Evolutionary conservation across 2,329 filamentous ascomycete genomes (phyloP).

Genomic region (Biscogniauxia marginata): DNA sequence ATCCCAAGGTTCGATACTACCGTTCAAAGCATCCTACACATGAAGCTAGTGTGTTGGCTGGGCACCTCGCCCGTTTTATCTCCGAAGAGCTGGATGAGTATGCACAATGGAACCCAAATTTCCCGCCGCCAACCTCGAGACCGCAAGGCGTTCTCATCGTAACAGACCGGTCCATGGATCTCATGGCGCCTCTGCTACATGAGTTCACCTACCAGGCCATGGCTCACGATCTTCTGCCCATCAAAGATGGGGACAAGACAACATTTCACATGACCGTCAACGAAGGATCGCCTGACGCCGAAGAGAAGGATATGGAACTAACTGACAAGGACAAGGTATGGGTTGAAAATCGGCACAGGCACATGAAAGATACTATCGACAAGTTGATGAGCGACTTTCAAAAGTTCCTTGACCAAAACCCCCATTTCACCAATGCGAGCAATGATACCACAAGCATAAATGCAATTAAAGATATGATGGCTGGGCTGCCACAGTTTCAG

Average conservation of each 20-base stretch:
- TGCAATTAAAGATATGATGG: constrained; percentile 96
- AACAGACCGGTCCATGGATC: constrained; percentile 89
- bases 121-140: constrained; percentile 74
- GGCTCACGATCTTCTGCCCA: constrained; percentile 88
- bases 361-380: constrained; percentile 98
- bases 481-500: constrained; percentile 89
- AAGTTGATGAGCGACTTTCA: constrained; percentile 91
- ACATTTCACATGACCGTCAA: constrained; percentile 81
- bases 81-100: constrained; percentile 91
- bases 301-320: constrained; percentile 90
- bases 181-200: constrained; percentile 83
- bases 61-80: constrained; percentile 84
- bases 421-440: constrained; percentile 79
- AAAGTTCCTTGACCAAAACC: constrained; percentile 86
- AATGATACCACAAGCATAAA: constrained; percentile 75
- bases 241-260: constrained; percentile 85
- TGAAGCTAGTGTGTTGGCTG: constrained; percentile 83
- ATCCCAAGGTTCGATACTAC: constrained; percentile 91
- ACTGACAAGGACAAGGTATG: constrained; percentile 89
- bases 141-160: constrained; percentile 83
- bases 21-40: constrained; percentile 71
- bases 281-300: constrained; percentile 65
- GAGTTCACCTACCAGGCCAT: constrained; percentile 99
- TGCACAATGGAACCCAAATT: constrained; percentile 78
- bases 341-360: constrained; percentile 89